These are phyloP conservation scores for Xylariomycetidae sp. DNA, from an alignment of 2,329 filamentous ascomycete species.

Conservation along the genomic window DNA sequence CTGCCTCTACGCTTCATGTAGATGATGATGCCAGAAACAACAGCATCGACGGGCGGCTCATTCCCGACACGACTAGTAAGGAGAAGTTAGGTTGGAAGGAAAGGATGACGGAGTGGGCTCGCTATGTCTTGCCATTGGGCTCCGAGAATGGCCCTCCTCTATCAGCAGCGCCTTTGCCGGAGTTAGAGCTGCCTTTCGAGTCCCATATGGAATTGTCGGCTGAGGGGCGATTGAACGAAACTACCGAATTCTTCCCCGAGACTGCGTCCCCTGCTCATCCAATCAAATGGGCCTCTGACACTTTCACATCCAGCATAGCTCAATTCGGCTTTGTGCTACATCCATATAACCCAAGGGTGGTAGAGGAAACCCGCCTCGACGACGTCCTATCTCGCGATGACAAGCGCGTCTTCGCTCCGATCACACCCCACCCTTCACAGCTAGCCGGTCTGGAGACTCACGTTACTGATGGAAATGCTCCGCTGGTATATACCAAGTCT, in stretches of 20 bases:
- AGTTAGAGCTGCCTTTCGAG: constrained; percentile 16
- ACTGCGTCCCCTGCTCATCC: constrained; percentile 8
- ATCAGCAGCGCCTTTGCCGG: constrained; percentile 3
- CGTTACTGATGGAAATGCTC: too few species aligned
- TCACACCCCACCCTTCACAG: constrained; percentile 45
- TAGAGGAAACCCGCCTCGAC: constrained; percentile 3
- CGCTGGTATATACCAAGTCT: too few species aligned
- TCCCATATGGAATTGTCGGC: neutral
- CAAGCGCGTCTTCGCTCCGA: constrained; percentile 38
- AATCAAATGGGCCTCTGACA: constrained; percentile 20
- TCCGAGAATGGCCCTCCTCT: neutral
- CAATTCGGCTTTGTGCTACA: constrained; percentile 49
- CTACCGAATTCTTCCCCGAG: constrained; percentile 1
- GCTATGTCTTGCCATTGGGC: constrained; percentile 21
- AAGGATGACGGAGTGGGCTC: constrained; percentile 29
- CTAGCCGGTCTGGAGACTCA: too few species aligned
- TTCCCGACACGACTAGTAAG: constrained; percentile 23
- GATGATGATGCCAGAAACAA: constrained; percentile 1
- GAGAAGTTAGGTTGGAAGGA: constrained; percentile 34
- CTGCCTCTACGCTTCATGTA: constrained; percentile 17
- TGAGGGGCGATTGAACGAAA: neutral
- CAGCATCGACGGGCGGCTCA: constrained; percentile 25
- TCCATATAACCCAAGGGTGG: constrained; percentile 6
- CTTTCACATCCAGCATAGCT: constrained; percentile 30
- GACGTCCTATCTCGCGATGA: constrained; percentile 11